Conservation (phyloP, 1,284 basidiomycete species). For the Pterulicium gracile region DNA sequence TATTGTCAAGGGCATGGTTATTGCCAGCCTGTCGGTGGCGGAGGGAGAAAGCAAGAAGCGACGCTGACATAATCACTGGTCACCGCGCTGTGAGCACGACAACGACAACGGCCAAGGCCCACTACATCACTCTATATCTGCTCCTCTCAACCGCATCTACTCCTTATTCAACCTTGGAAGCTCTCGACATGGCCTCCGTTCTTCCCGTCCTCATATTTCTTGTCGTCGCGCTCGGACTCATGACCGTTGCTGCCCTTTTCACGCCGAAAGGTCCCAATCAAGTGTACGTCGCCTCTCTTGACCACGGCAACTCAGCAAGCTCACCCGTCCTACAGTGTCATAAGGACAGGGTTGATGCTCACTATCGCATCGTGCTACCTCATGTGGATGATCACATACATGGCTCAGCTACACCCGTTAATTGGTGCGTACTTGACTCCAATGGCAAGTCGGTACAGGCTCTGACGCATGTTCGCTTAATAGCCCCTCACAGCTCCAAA, state of each 20-base stretch:
- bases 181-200: slow-evolving; percentile 42
- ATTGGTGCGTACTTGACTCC: slow-evolving; percentile 46
- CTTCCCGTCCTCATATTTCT: slow-evolving; percentile 46
- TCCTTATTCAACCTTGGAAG: no score
- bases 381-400: slow-evolving; percentile 91
- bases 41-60: no score
- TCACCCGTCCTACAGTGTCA: slow-evolving; percentile 40
- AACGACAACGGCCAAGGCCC: no score
- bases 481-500: background rate
- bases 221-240: slow-evolving; percentile 50
- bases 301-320: slow-evolving; percentile 2
- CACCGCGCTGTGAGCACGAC: no score
- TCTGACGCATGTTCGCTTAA: background rate
- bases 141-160: no score
- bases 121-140: no score
- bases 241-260: slow-evolving; percentile 55
- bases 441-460: background rate
- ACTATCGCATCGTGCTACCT: slow-evolving; percentile 77
- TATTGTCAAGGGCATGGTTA: no score
- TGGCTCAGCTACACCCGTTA: slow-evolving; percentile 85
- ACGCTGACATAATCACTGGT: no score
- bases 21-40: no score
- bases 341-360: slow-evolving; percentile 71
- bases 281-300: slow-evolving; percentile 72
- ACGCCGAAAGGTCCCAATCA: slow-evolving; percentile 82